Base-by-base conservation (phyloP, 1,284 basidiomycete genomes). In the Puccinia brachypodii region DNA sequence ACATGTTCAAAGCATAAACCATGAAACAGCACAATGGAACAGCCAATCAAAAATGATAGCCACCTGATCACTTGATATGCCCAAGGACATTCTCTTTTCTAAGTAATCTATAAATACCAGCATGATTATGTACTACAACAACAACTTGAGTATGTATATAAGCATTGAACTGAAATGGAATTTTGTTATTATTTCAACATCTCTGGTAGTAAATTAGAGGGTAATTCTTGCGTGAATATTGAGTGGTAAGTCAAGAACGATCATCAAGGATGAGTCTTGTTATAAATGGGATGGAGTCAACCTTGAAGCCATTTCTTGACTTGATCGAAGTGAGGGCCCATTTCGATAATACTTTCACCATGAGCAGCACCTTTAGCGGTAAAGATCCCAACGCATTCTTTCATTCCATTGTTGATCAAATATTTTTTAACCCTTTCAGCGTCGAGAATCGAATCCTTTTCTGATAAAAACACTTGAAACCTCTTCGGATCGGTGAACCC, bases 361-460 rank as follows among this genome's bases (percentile, higher is more conserved):
- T 79, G 76, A 53, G 76, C 76, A 16, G 76, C 76, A 19, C 69
- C 66, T 42, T 69, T 58, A 47, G 42, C 76, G 66, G 69, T 79
- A 36, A 60, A 68, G 22, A 68, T 28, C 19, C 38, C 64, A n/a
- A 36, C 11, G 6, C 38, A 40, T 42, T 72, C 69, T 33, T 42
- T 83, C 82, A 84, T 82, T 3, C 85, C 85, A 36, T 82, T 74
- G 50, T 84, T 83, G 16, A 83, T 40, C 56, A 86, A 53, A 80
- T 86, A 86, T 38, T 83, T 82, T 38, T 82, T 47, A 3, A 84
- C 85, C 42, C 84, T 83, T 22, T 72, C 79, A 11, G 84, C 84
- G 58, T 82, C 82, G 42, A 86, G 60, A 58, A 86, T 85, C 47
- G 84, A 83, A 62, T 86, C 85, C 22, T 85, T 56, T 44, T 84